Base-by-base conservation (phyloP, 495 filamentous ascomycete species). In the Penicillium pancosmium region DNA sequence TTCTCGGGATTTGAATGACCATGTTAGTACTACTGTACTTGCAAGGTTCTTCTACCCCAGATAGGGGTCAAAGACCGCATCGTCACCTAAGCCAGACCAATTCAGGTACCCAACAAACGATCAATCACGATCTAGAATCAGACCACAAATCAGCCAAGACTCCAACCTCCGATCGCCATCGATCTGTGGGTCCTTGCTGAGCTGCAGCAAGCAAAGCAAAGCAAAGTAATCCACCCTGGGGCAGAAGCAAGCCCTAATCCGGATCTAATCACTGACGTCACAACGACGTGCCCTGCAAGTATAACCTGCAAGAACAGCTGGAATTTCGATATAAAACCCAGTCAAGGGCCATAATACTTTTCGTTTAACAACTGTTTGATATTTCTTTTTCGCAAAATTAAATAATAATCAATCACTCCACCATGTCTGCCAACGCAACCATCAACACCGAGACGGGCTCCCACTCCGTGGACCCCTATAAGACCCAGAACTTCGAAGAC, bases 391-490 rank as follows among this genome's bases (percentile, higher is more conserved):
- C n/a, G 27, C 4, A 31, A 31, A 31, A 31, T 31, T 7, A 19
- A 16, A 5, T 10, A 44, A 16, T 44, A 16, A 16, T 44, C 16
- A 13, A 44, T 16, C 41, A 44, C 16, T 16, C 16, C n/a, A 65
- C 18, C 35, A 78, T 78, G 75, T 71, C 75, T 57, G 31, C 60
- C 38, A 44, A 56, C 38, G 58, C 65, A 31, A 64, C 68, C 69
- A 84, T 84, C 69, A 88, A 89, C 72, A 78, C 88, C 38, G 75
- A 81, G 54, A 85, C 83, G 27, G 83, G 81, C 54, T 70, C 63
- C 66, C 80, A 86, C 70, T 71, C 83, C 47, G 81, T 88, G 38
- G 93, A 96, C 69, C 93, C 92, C 0, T 97, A 95, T 81, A 92
- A 84, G 67, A 68, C 79, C 53, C 86, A 88, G 75, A 95, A 91